Evolutionary conservation across 2,329 filamentous ascomycete species (phyloP).

Genomic region (Orbilia javanica): DNA sequence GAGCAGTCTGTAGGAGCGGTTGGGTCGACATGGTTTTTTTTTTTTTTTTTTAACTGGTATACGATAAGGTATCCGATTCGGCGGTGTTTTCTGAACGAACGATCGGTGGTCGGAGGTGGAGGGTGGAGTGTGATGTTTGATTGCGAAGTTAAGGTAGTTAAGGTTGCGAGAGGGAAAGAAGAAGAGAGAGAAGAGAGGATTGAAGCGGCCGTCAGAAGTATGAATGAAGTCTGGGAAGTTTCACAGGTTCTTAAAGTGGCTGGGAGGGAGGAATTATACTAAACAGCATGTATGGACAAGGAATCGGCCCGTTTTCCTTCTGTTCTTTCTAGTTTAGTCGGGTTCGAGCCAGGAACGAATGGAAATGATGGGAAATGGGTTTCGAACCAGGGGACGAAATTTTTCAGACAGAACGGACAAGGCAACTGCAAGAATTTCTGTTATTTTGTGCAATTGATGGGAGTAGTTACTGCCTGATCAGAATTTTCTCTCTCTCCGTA

Average conservation of each 20-base stretch:
- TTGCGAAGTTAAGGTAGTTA: too few relatives aligned
- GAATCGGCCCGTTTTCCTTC: too few relatives aligned
- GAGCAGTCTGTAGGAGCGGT: constrained; percentile 92
- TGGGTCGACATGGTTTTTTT: constrained; percentile 84
- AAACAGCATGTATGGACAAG: neutral
- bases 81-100: too few relatives aligned
- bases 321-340: too few relatives aligned
- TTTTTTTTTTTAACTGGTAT: neutral
- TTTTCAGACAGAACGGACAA: neutral
- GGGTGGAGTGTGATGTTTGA: too few relatives aligned
- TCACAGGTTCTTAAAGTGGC: neutral
- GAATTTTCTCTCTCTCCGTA: neutral
- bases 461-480: constrained; percentile 10
- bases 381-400: neutral
- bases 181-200: neutral
- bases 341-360: too few relatives aligned
- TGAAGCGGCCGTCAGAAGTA: neutral
- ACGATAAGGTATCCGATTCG: too few relatives aligned
- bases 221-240: neutral
- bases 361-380: too few relatives aligned
- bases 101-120: too few relatives aligned
- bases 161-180: too few relatives aligned
- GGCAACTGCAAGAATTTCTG: neutral
- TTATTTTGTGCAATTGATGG: too few relatives aligned
- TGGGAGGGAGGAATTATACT: neutral